Percentiles rank a stretch among this genome's conserved stretches.
Evolutionary conservation across 2,329 filamentous ascomycete species (phyloP).

Genomic region (Dactylellina parvicollis): DNA sequence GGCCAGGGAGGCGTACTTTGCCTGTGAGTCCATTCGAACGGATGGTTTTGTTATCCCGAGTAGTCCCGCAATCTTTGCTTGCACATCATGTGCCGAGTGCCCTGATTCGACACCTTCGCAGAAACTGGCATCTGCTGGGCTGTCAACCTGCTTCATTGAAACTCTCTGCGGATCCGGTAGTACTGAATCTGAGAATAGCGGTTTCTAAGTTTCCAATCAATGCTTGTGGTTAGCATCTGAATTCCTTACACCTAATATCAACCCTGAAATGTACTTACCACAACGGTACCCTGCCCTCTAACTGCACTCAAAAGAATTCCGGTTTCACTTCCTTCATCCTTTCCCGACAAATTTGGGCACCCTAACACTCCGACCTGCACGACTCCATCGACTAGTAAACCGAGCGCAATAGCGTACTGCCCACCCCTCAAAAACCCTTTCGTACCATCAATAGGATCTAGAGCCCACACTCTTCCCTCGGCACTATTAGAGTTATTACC

Average conservation of each 20-base stretch:
- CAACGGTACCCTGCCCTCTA: slow-evolving; percentile 79
- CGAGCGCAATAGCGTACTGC: slow-evolving; percentile 96
- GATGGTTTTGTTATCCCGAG: slow-evolving; percentile 89
- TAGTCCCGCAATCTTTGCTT: slow-evolving; percentile 81
- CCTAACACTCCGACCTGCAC: slow-evolving; percentile 94
- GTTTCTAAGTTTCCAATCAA: slow-evolving; percentile 64
- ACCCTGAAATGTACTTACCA: slow-evolving; percentile 44
- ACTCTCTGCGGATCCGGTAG: slow-evolving; percentile 67
- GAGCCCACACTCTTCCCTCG: slow-evolving; percentile 87
- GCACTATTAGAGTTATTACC: slow-evolving; percentile 76
- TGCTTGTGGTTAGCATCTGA: neutral
- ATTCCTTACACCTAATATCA: neutral
- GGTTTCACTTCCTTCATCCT: slow-evolving; percentile 76
- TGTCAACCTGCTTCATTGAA: slow-evolving; percentile 80
- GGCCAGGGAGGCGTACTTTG: slow-evolving; percentile 96
- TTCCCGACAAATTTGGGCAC: slow-evolving; percentile 85
- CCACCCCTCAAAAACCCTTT: slow-evolving; percentile 96
- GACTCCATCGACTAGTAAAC: slow-evolving; percentile 88
- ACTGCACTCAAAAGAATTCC: slow-evolving; percentile 91
- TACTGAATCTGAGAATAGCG: slow-evolving; percentile 69
- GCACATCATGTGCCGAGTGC: slow-evolving; percentile 89
- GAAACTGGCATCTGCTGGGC: slow-evolving; percentile 84
- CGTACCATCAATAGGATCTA: slow-evolving; percentile 97
- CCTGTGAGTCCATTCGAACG: slow-evolving; percentile 96
- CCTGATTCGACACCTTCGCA: slow-evolving; percentile 96